Conservation (phyloP, 2,329 filamentous ascomycete genomes). For the Cercospora sojina region DNA sequence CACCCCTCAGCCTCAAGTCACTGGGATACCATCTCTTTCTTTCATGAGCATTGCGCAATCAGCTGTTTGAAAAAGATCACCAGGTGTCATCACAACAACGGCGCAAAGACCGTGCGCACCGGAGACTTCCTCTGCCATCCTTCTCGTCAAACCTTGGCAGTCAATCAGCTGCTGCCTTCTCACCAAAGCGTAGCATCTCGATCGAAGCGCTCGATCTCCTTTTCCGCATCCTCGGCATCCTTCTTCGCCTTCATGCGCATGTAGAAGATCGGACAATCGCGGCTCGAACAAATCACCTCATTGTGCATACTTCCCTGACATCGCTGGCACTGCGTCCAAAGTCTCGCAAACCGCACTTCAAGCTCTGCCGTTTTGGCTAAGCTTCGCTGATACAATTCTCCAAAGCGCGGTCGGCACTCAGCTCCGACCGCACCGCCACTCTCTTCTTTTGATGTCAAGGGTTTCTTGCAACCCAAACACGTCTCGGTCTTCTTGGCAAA, state of each 20-base stretch:
- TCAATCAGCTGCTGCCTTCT: constrained; percentile 6
- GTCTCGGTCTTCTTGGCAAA: constrained; percentile 97
- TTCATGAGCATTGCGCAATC: background rate
- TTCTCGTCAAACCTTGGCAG: background rate
- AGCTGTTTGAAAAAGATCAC: background rate
- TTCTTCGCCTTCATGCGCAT: constrained; percentile 99
- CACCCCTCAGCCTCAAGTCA: background rate
- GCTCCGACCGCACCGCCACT: constrained; percentile 81
- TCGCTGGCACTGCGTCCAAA: constrained; percentile 98
- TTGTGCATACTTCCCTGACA: constrained; percentile 98
- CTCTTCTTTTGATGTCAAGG: constrained; percentile 76
- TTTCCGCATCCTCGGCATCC: constrained; percentile 91
- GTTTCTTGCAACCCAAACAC: constrained; percentile 99
- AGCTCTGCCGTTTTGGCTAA: constrained; percentile 85
- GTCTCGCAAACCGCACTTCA: constrained; percentile 83
- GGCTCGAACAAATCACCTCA: constrained; percentile 94
- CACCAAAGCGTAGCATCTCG: constrained; percentile 72
- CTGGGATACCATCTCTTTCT: background rate
- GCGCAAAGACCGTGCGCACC: background rate
- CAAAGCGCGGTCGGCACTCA: constrained; percentile 79
- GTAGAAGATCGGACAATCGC: constrained; percentile 98
- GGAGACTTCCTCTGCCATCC: background rate
- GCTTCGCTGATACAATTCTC: constrained; percentile 91
- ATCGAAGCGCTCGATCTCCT: constrained; percentile 87
- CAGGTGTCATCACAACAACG: constrained; percentile 1